Evolutionary conservation across 106 monocot species (phyloP).

Genomic region (Dendrobium catenatum): DNA sequence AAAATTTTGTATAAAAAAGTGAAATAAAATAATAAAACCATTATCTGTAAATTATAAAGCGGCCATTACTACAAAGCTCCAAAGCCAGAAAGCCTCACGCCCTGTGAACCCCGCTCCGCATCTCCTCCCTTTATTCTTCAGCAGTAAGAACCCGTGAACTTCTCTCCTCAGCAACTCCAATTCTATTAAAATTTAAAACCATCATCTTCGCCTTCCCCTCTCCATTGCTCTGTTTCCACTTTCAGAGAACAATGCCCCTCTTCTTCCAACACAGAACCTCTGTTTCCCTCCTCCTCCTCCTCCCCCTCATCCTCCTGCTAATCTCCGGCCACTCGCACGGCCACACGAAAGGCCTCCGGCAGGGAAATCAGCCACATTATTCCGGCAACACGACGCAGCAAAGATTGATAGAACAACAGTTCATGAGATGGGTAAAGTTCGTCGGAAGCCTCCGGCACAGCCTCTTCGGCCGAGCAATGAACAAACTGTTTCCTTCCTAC

Average conservation of each 20-base stretch:
- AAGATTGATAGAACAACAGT: constrained; percentile 58
- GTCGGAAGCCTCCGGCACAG: constrained; percentile 68
- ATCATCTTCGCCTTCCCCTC: neutral
- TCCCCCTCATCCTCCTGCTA: constrained; percentile 21
- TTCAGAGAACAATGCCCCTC: neutral
- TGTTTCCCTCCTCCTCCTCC: constrained; percentile 10
- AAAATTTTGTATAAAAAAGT: neutral
- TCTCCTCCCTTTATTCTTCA: constrained; percentile 5
- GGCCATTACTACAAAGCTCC: neutral
- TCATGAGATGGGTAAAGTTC: constrained; percentile 73
- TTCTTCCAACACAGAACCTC: neutral
- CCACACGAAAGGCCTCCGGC: constrained; percentile 46
- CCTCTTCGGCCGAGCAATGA: constrained; percentile 37
- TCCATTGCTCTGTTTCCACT: neutral
- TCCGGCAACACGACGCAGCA: constrained; percentile 32
- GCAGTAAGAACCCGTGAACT: constrained; percentile 31
- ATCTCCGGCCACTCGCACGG: constrained; percentile 12
- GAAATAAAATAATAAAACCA: neutral
- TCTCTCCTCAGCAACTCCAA: neutral
- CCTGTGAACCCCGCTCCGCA: neutral
- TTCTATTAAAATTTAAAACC: neutral
- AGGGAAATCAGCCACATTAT: constrained; percentile 3
- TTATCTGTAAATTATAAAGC: neutral
- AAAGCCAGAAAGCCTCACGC: neutral
- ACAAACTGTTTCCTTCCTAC: constrained; percentile 66